Conservation (phyloP, 805 yeast species). For the Wickerhamiella azymoides region DNA sequence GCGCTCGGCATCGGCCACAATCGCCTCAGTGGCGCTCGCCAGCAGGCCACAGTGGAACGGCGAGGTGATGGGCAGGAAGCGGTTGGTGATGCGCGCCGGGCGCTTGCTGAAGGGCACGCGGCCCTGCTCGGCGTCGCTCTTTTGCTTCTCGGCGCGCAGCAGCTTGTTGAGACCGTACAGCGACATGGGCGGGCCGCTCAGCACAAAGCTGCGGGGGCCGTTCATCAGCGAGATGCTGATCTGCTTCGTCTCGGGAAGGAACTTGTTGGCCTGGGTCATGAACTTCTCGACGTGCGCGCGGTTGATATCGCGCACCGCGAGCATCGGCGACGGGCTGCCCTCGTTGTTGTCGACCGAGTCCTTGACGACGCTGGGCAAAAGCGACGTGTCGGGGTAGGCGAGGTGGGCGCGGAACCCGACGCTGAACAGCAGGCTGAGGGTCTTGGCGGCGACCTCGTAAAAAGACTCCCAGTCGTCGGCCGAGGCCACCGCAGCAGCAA, state of each 20-base stretch:
- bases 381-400: slow-evolving; percentile 82
- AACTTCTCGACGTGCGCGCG: slow-evolving; percentile 62
- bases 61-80: slow-evolving; percentile 88
- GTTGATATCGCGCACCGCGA: slow-evolving; percentile 80
- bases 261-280: slow-evolving; percentile 80
- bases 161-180: slow-evolving; percentile 87
- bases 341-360: slow-evolving; percentile 90
- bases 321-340: slow-evolving; percentile 96
- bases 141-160: slow-evolving; percentile 87
- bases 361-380: slow-evolving; percentile 84
- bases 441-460: slow-evolving; percentile 54
- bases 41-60: slow-evolving; percentile 94
- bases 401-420: slow-evolving; percentile 86
- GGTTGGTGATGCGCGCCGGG: slow-evolving; percentile 81
- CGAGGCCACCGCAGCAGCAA: slow-evolving; percentile 81
- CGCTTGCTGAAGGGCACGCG: slow-evolving; percentile 89
- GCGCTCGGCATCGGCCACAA: slow-evolving; percentile 49
- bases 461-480: slow-evolving; percentile 77
- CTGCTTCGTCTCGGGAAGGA: slow-evolving; percentile 82
- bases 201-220: slow-evolving; percentile 92
- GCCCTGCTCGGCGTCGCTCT: slow-evolving; percentile 87
- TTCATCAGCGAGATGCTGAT: slow-evolving; percentile 81
- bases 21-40: slow-evolving; percentile 51
- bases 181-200: slow-evolving; percentile 97
- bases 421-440: slow-evolving; percentile 76